phyloP scores from a whole-genome alignment of 129 eudicot genomes.

The Silybum marianum region DNA sequence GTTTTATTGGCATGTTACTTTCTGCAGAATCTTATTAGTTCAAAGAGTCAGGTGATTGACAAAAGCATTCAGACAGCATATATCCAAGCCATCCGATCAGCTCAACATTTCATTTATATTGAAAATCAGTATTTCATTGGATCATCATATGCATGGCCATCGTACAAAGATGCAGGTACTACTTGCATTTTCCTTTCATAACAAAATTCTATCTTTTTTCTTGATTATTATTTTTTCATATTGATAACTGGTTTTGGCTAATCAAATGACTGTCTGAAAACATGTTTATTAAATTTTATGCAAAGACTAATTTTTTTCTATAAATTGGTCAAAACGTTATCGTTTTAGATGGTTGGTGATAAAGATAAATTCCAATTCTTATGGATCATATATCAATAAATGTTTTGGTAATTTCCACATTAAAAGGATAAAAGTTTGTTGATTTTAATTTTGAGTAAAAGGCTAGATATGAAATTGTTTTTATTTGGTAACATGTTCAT shows the following conservation, averaged over 20 bases:
- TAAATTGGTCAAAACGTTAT: not conserved
- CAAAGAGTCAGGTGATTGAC: conserved; percentile 79
- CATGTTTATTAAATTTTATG: not conserved
- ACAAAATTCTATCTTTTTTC: not conserved
- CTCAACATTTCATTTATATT: conserved; percentile 86
- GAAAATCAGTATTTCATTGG: conserved; percentile 96
- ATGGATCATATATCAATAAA: not conserved
- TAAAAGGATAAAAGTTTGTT: not conserved
- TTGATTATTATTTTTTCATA: not conserved
- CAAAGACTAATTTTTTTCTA: not conserved
- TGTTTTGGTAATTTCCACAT: not conserved
- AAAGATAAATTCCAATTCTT: not conserved
- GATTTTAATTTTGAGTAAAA: not conserved
- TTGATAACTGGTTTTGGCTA: not conserved
- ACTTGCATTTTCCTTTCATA: not conserved
- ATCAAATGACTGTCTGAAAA: conserved; percentile 1
- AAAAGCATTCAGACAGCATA: conserved; percentile 95
- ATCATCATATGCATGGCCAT: conserved; percentile 94
- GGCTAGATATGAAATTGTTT: not conserved
- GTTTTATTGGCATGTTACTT: conserved; percentile 20
- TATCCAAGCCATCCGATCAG: conserved; percentile 94
- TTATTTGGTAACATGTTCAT: conserved; percentile 22
- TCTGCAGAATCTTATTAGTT: conserved; percentile 76
- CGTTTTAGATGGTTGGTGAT: not conserved
- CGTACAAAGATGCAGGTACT: conserved; percentile 86